Evolutionary conservation across 139 green algal species (phyloP).

Genomic region (Coelastrella sp.): DNA sequence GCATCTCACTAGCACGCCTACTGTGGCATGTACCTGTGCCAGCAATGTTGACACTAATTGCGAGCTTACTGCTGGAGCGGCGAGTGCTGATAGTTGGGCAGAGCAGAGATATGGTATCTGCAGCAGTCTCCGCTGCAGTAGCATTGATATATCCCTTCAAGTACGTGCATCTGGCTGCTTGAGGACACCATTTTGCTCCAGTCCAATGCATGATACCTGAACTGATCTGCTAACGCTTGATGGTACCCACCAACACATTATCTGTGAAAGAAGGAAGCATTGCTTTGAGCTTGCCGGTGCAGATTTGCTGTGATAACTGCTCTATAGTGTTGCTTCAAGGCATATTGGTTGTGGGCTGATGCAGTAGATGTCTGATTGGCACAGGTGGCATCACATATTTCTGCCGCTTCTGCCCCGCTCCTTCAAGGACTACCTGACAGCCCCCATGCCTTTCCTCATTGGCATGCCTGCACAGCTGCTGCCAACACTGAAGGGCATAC

Average conservation of each 20-base stretch:
- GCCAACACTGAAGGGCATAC: slow-evolving; percentile 60
- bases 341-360: too few species aligned
- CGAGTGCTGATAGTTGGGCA: slow-evolving; percentile 77
- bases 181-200: too few species aligned
- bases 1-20: slow-evolving; percentile 76
- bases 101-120: slow-evolving; percentile 71
- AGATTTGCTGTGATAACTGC: not conserved
- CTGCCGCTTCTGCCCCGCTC: slow-evolving; percentile 78
- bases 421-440: slow-evolving; percentile 81
- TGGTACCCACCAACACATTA: too few species aligned
- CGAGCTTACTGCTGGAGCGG: slow-evolving; percentile 81
- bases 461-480: slow-evolving; percentile 75
- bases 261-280: too few species aligned
- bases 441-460: slow-evolving; percentile 88
- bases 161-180: too few species aligned
- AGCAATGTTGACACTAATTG: slow-evolving; percentile 72
- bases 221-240: too few species aligned
- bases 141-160: slow-evolving; percentile 84
- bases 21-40: slow-evolving; percentile 75
- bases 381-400: slow-evolving; percentile 86
- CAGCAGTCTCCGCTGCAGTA: slow-evolving; percentile 74
- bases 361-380: too few species aligned
- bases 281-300: not conserved
- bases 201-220: too few species aligned
- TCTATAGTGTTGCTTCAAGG: too few species aligned